Evolutionary conservation across 106 monocot genomes (phyloP), one percentile per base, ranked within the genome.

Genomic region (Dendrobium officinale): DNA sequence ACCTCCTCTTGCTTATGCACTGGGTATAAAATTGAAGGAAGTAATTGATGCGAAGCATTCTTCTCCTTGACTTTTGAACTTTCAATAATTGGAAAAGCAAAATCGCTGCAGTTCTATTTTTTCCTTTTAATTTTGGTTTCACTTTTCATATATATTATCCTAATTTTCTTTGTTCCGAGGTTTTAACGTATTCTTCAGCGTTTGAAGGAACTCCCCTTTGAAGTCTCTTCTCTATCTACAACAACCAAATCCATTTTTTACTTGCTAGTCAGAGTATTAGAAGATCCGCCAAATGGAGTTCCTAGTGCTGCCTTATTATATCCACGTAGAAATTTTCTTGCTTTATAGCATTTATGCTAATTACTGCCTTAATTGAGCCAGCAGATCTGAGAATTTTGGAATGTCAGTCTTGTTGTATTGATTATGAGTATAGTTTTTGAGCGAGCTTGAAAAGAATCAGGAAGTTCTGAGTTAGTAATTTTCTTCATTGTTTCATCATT

Each of bases 21-120:
- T 98, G 13, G 97, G 97, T 45, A 91, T 81, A 72, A 92, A 95
- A 82, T 85, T 98, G 27, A 95, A 98, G 83, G 94, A 95, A 88
- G 97, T 81, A 56, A 75, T 91, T 79, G 92, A 92, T 80, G 79
- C 83, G 41, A 91, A 87, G 78, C 27, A 47, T 17, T 75, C 80
- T 70, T 74, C 79, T 51, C 33, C 27, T 20, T 84, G 66, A 79
- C 18, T 19, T 7, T 1, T 70, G 19, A 9, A 45, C 18, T 27
- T 1, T 15, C 68, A 72, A 72, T 33, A 51, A 51, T 51, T 51
- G 51, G 13, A 51, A 51, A 13, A 13, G 13, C 51, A 51, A 51
- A 48, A 51, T 51, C 2, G 10, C 51, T 51, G 15, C 51, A 0
- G 10, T 51, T 51, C 51, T 51, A 51, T 1, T 0, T 51, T 51